Evolutionary conservation across 2,329 filamentous ascomycete genomes (phyloP).

Genomic region (Tolypocladium tropicale): DNA sequence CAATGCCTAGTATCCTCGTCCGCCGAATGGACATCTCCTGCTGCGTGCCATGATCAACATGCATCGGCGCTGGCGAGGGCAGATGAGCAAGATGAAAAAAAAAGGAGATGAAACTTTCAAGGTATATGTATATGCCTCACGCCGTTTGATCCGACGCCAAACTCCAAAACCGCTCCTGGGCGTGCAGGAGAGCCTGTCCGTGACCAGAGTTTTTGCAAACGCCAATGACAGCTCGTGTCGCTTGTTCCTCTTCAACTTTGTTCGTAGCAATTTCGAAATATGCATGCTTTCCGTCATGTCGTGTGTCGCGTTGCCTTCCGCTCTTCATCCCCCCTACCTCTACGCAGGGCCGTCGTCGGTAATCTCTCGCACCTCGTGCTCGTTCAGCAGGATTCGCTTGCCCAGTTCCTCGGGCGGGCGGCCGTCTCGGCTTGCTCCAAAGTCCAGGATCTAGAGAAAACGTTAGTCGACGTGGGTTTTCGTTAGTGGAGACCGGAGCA

Average conservation of each 20-base stretch:
- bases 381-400: conserved; percentile 60
- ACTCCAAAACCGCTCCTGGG: neutral
- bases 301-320: neutral
- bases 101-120: neutral
- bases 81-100: neutral
- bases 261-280: conserved; percentile 5
- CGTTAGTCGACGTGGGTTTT: neutral
- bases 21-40: neutral
- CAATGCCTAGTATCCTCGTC: neutral
- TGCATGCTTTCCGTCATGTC: conserved; percentile 5
- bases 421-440: conserved; percentile 86
- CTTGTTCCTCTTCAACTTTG: neutral
- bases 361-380: conserved; percentile 40
- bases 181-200: neutral
- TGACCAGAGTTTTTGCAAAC: neutral
- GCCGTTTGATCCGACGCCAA: neutral
- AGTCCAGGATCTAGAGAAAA: conserved; percentile 73
- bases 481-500: too few relatives aligned
- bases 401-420: conserved; percentile 68
- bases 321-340: neutral
- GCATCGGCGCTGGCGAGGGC: neutral
- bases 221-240: neutral
- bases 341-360: conserved; percentile 30
- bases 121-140: conserved; percentile 1
- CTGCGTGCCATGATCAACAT: neutral